Evolutionary conservation across 2,329 filamentous ascomycete genomes (phyloP), one percentile per base, ranked within the genome.

Genomic region (Tolypocladium album): DNA sequence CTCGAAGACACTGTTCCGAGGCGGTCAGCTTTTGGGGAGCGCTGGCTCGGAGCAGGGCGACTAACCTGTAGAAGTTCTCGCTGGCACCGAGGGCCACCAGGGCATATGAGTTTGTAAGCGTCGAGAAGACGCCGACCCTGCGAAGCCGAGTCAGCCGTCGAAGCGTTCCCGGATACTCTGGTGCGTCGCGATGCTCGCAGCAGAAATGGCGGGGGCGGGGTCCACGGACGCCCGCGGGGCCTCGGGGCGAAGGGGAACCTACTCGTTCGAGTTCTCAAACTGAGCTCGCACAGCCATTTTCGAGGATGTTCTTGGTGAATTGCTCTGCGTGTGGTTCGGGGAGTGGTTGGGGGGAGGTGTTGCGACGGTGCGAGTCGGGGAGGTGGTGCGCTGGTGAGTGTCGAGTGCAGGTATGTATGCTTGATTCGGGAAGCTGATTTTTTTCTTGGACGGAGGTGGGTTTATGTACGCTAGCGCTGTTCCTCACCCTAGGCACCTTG

Each of bases 81-180:
- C 91, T 96, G 69, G 90, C 92, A 72, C 94, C 94, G 66, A 96
- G 86, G 65, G 93, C 92, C 68, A 97, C 91, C 69, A 99, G 83
- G 68, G 92, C 92, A 77, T 96, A 99, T 62, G 91, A 93, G 79
- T 99, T 99, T 68, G 94, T 99, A 73, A 99, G 88, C 63, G 91
- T 96, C 63, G 92, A 79, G 77, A 99, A 99, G 72, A 97, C 94
- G 74, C 94, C 94, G 73, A 99, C 90, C 79, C 92, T 97, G 70
- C 39, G 43, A 34, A 34, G 53, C 2, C 24, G 59, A 57, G 62
- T 62, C 42, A 64, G 62, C 57, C 31, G 12, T n/a, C 31, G 15
- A 11, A n/a, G 5, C 20, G 50, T 15, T 38, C 31, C 17, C 31
- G 34, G 13, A 53, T 36, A 8, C 50, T 12, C 7, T 31, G 27